Evolutionary conservation across 129 eudicot genomes (phyloP), one percentile per base, ranked within the genome.

Genomic region (Apium graveolens): DNA sequence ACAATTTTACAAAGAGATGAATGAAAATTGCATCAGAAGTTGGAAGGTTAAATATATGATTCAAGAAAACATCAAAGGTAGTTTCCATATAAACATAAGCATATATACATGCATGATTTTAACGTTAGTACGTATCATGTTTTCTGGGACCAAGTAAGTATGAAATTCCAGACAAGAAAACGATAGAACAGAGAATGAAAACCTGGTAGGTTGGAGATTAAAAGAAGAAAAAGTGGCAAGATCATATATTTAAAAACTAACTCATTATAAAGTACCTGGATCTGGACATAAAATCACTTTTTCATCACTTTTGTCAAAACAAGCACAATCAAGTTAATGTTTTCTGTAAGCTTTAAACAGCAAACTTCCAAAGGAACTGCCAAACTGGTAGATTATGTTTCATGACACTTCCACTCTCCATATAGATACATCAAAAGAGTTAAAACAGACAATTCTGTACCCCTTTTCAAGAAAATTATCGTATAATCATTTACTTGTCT

Each of bases 361-460:
- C 76, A 73, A 41, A 42, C 18, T 73, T 73, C 76, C 76, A 73
- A 73, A 73, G 76, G 53, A 72, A 72, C 76, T 20, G 76, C 53
- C 76, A 72, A 72, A 41, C 45, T 39, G 16, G 45, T 42, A 39
- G 51, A 73, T 42, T 9, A 11, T 72, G 76, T 73, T 73, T 73
- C 76, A 42, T 46, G 16, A 57, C 66, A 57, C 66, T 57, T 55
- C 65, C 66, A 57, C 13, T 32, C 37, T 42, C 35, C 76, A 73
- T 42, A 42, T 14, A 42, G 7, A 39, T 73, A 73, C 76, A 73
- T 42, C 29, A 73, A 72, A 42, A 73, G 55, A 73, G 76, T 73
- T 73, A 73, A 73, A 73, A 73, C 24, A 73, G 11, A 17, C 53
- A 24, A 41, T 24, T 42, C 35, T 71, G 26, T 39, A 71, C 49